These are phyloP conservation scores for Jacaranda copaia DNA, from an alignment of 257 asterid genomes.

Conservation along the genomic window DNA sequence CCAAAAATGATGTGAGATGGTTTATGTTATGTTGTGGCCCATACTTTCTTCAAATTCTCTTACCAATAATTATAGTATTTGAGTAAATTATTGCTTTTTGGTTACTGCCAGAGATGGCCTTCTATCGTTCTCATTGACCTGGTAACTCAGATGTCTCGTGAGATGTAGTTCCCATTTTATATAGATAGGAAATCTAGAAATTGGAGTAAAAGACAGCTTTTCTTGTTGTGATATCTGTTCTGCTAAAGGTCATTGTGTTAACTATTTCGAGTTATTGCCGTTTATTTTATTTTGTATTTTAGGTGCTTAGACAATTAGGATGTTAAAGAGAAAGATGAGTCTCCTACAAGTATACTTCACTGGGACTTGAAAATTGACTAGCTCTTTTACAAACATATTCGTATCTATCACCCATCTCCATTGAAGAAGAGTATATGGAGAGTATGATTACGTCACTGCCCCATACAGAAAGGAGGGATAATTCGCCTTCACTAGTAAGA, in stretches of 20 bases:
- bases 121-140: background rate
- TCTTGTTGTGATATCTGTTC: background rate
- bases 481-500: constrained; percentile 27
- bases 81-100: background rate
- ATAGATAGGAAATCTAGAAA: background rate
- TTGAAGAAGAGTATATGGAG: constrained; percentile 45
- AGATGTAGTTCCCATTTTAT: background rate
- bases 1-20: background rate
- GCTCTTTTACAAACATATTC: constrained; percentile 10
- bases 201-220: background rate
- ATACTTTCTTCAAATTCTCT: background rate
- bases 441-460: constrained; percentile 43
- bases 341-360: constrained; percentile 47
- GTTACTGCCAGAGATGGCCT: background rate
- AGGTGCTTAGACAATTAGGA: constrained; percentile 32
- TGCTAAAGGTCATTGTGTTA: background rate
- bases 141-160: background rate
- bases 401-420: constrained; percentile 46
- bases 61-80: background rate
- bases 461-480: constrained; percentile 37
- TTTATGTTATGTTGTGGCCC: background rate
- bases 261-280: constrained; percentile 8
- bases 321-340: constrained; percentile 46
- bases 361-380: constrained; percentile 37
- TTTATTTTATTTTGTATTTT: background rate